These are phyloP conservation scores for Tolypocladium amazonense DNA, from an alignment of 2,329 filamentous ascomycete genomes.

Conservation along the genomic window DNA sequence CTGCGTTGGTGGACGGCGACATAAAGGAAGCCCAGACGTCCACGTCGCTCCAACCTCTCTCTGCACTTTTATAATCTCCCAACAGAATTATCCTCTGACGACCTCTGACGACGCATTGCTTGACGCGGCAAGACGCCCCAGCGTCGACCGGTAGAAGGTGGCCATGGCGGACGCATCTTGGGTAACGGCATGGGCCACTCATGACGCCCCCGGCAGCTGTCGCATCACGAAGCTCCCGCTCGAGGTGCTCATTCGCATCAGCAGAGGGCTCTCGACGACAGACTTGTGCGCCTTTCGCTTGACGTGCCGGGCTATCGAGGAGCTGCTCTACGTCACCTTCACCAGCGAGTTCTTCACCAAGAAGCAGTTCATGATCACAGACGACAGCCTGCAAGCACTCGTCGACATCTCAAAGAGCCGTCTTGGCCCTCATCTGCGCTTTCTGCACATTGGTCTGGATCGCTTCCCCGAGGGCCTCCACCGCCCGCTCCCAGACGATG, in stretches of 20 bases:
- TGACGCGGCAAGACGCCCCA: not conserved
- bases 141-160: not conserved
- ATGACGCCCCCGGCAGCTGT: conserved; percentile 1
- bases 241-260: conserved; percentile 48
- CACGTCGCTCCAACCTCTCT: not conserved
- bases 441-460: conserved; percentile 22
- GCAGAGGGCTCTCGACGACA: conserved; percentile 37
- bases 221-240: conserved; percentile 34
- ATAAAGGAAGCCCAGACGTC: not conserved
- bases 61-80: not conserved
- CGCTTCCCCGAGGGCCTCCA: conserved; percentile 8
- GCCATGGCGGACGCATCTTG: conserved; percentile 1
- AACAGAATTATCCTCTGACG: too few relatives aligned
- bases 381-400: conserved; percentile 44
- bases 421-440: conserved; percentile 25
- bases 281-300: conserved; percentile 46
- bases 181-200: not conserved
- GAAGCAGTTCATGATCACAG: conserved; percentile 54
- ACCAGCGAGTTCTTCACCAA: conserved; percentile 53
- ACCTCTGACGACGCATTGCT: not conserved
- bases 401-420: conserved; percentile 39
- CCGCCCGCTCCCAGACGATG: conserved; percentile 3
- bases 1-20: not conserved
- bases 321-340: conserved; percentile 43
- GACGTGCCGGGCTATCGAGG: conserved; percentile 44